Conservation (phyloP, 495 filamentous ascomycete genomes). For the Trichoderma gamsii region DNA sequence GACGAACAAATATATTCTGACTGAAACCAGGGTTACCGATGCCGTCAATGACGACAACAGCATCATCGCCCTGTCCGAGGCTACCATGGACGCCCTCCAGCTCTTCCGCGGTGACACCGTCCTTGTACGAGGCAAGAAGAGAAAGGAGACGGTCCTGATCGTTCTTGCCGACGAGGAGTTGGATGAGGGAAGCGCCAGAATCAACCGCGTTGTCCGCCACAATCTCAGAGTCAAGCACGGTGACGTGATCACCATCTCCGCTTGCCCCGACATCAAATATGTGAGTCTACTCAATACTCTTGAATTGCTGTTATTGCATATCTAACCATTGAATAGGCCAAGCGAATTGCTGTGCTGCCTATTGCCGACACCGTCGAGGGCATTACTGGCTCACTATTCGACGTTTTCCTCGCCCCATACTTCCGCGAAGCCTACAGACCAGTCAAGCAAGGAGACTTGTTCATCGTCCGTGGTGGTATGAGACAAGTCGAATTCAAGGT, state of each 20-base stretch:
- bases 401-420: slow-evolving; percentile 98
- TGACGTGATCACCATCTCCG: slow-evolving; percentile 91
- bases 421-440: slow-evolving; percentile 98
- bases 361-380: slow-evolving; percentile 98
- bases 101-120: slow-evolving; percentile 98
- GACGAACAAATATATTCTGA: slow-evolving; percentile 30
- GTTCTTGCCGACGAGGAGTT: slow-evolving; percentile 96
- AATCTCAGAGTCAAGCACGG: slow-evolving; percentile 98
- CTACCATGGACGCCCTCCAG: slow-evolving; percentile 97
- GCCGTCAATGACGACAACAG: slow-evolving; percentile 99
- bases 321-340: slow-evolving; percentile 57
- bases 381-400: slow-evolving; percentile 93
- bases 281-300: slow-evolving; percentile 46
- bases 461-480: slow-evolving; percentile 96
- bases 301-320: background rate
- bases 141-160: slow-evolving; percentile 97
- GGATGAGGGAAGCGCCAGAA: slow-evolving; percentile 90
- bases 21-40: slow-evolving; percentile 75
- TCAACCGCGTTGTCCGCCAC: slow-evolving; percentile 97
- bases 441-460: slow-evolving; percentile 91
- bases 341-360: slow-evolving; percentile 96
- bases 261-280: slow-evolving; percentile 99
- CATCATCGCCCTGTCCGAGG: slow-evolving; percentile 95
- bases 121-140: slow-evolving; percentile 97
- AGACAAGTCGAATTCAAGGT: slow-evolving; percentile 99